phyloP scores from a whole-genome alignment of 768 basidiomycete species.

The Tubosaeta sp. region DNA sequence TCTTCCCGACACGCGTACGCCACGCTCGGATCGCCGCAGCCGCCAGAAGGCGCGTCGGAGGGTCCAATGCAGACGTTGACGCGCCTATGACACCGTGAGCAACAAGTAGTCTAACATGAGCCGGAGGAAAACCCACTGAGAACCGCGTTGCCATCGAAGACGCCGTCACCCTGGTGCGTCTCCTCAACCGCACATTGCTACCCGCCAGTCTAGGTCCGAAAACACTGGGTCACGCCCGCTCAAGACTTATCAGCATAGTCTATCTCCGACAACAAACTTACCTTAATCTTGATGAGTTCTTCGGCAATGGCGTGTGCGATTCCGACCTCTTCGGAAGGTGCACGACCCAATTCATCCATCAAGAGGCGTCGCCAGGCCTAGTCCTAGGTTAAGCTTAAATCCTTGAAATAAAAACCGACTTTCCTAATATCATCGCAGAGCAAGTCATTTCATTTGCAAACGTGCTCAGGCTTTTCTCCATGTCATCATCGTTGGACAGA shows the following conservation, averaged over 20 bases:
- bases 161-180: no score
- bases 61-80: slow-evolving; percentile 81
- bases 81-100: slow-evolving; percentile 48
- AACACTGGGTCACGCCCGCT: no score
- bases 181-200: no score
- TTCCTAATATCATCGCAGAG: slow-evolving; percentile 86
- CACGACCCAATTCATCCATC: slow-evolving; percentile 91
- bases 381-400: neutral
- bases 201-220: no score
- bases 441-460: slow-evolving; percentile 96
- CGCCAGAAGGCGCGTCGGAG: slow-evolving; percentile 80
- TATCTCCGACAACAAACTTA: slow-evolving; percentile 26
- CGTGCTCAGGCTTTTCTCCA: slow-evolving; percentile 87
- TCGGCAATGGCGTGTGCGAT: slow-evolving; percentile 84
- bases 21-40: slow-evolving; percentile 68
- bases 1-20: slow-evolving; percentile 59
- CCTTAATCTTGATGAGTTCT: slow-evolving; percentile 69
- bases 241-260: neutral
- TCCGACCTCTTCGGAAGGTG: slow-evolving; percentile 84
- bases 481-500: slow-evolving; percentile 90
- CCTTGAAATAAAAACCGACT: neutral
- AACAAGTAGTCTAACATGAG: neutral
- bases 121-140: slow-evolving; percentile 58
- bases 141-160: slow-evolving; percentile 34
- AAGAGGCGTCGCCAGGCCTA: slow-evolving; percentile 74